A percentile compares a stretch with the other conserved stretches of the same genome.
Conservation (phyloP, 2,329 filamentous ascomycete genomes). For the Penicillium sp. region DNA sequence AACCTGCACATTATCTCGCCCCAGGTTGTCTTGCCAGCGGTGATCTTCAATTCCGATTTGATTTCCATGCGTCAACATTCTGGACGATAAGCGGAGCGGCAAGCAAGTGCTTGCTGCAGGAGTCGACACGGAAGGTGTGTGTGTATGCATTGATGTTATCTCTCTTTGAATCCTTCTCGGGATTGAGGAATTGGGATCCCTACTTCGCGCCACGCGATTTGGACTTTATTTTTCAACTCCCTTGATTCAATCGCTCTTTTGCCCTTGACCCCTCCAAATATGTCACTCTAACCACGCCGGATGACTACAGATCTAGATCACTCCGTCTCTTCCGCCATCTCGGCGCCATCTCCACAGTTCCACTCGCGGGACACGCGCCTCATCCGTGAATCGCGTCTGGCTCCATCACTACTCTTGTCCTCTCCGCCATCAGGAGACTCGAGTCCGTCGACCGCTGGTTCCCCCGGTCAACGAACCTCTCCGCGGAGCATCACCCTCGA, state of each 20-base stretch:
- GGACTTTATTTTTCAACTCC: slow-evolving; percentile 7
- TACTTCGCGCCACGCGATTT: slow-evolving; percentile 18
- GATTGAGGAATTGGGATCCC: slow-evolving; percentile 6
- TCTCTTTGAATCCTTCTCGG: slow-evolving; percentile 3
- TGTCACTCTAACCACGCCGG: slow-evolving; percentile 15
- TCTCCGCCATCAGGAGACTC: slow-evolving; percentile 40
- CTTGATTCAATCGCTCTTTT: slow-evolving; percentile 4
- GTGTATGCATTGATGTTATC: slow-evolving; percentile 24
- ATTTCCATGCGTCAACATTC: slow-evolving; percentile 50
- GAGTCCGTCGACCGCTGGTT: slow-evolving; percentile 38
- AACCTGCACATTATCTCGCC: slow-evolving; percentile 16
- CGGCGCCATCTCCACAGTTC: slow-evolving; percentile 37
- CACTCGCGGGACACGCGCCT: slow-evolving; percentile 29
- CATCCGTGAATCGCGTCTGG: slow-evolving; percentile 32
- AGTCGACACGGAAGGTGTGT: slow-evolving; percentile 49
- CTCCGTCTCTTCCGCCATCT: slow-evolving; percentile 40
- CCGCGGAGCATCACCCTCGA: slow-evolving; percentile 31
- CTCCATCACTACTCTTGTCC: slow-evolving; percentile 34
- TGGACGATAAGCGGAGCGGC: slow-evolving; percentile 46
- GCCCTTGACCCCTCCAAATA: slow-evolving; percentile 8
- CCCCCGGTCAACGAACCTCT: slow-evolving; percentile 32
- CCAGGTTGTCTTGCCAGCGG: slow-evolving; percentile 31
- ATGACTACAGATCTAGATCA: slow-evolving; percentile 38
- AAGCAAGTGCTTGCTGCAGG: slow-evolving; percentile 51
- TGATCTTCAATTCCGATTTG: slow-evolving; percentile 32